Percentiles rank a stretch among this genome's conserved stretches.
Conservation (phyloP, 805 yeast genomes). For the Candida cerambycidarum region DNA sequence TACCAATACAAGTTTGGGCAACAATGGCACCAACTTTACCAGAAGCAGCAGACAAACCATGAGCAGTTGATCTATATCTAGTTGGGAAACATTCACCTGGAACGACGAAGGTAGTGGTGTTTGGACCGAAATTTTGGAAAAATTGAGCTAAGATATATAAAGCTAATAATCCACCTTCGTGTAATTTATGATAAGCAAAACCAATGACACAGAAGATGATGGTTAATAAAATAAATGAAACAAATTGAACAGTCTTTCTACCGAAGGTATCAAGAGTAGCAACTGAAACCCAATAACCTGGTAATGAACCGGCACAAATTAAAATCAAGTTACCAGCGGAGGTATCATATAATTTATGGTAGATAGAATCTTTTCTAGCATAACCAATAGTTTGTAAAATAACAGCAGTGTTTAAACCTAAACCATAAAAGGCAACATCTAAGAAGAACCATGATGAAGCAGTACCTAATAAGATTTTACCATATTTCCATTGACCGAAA, state of each 20-base stretch:
- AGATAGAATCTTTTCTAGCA: conserved; percentile 70
- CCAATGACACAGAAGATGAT: conserved; percentile 76
- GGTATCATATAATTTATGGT: conserved; percentile 66
- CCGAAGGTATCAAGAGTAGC: conserved; percentile 81
- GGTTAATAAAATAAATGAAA: conserved; percentile 74
- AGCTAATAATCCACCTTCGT: conserved; percentile 73
- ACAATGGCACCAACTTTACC: conserved; percentile 93
- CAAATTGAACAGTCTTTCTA: conserved; percentile 78
- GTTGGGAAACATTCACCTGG: conserved; percentile 95
- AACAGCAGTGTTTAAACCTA: conserved; percentile 76
- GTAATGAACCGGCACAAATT: conserved; percentile 92
- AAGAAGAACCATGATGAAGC: conserved; percentile 90
- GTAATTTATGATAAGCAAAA: conserved; percentile 73
- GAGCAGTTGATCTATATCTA: conserved; percentile 93
- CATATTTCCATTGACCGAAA: conserved; percentile 83
- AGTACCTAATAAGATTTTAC: conserved; percentile 81
- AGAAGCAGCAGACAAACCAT: conserved; percentile 89
- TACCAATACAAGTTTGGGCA: conserved; percentile 87
- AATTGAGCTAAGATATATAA: conserved; percentile 80
- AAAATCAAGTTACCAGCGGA: conserved; percentile 92
- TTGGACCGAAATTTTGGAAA: conserved; percentile 92
- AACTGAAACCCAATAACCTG: conserved; percentile 88
- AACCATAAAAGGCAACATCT: conserved; percentile 90
- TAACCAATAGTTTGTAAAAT: conserved; percentile 83
- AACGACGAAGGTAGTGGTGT: conserved; percentile 84